Evolutionary conservation across 805 yeast genomes (phyloP).

Genomic region (Candida endomychidarum): DNA sequence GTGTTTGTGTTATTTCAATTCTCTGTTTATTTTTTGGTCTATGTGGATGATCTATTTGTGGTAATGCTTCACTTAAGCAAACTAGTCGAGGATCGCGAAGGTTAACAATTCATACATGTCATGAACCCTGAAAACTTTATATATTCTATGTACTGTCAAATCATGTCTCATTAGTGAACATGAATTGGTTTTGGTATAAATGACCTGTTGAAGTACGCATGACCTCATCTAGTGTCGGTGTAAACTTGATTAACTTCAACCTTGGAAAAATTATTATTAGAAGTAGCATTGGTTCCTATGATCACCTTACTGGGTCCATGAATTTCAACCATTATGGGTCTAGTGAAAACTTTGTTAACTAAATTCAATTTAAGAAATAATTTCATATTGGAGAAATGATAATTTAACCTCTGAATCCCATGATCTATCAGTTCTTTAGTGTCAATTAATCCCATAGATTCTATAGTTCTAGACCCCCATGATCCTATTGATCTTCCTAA

Average conservation of each 20-base stretch:
- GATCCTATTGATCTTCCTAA: background rate
- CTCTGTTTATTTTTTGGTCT: too few relatives aligned
- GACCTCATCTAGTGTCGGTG: too few relatives aligned
- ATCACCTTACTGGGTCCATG: constrained; percentile 29
- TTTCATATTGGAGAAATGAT: constrained; percentile 7
- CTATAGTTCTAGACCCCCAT: background rate
- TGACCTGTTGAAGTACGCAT: too few relatives aligned
- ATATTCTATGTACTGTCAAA: too few relatives aligned
- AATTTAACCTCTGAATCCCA: constrained; percentile 4
- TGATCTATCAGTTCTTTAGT: background rate
- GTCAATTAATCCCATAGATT: constrained; percentile 1
- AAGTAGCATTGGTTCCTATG: constrained; percentile 19
- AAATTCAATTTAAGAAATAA: constrained; percentile 15
- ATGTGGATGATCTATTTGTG: too few relatives aligned
- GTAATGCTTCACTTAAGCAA: too few relatives aligned
- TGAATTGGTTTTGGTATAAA: too few relatives aligned
- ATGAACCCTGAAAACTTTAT: too few relatives aligned
- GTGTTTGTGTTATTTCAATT: too few relatives aligned
- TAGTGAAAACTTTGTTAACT: constrained; percentile 13
- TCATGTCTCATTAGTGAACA: too few relatives aligned
- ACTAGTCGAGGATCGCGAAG: too few relatives aligned
- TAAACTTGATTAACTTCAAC: constrained; percentile 8
- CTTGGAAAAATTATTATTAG: constrained; percentile 1
- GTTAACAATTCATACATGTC: too few relatives aligned
- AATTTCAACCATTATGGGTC: constrained; percentile 22